Evolutionary conservation across 208 protist species (phyloP).

Genomic region (Leishmania major): DNA sequence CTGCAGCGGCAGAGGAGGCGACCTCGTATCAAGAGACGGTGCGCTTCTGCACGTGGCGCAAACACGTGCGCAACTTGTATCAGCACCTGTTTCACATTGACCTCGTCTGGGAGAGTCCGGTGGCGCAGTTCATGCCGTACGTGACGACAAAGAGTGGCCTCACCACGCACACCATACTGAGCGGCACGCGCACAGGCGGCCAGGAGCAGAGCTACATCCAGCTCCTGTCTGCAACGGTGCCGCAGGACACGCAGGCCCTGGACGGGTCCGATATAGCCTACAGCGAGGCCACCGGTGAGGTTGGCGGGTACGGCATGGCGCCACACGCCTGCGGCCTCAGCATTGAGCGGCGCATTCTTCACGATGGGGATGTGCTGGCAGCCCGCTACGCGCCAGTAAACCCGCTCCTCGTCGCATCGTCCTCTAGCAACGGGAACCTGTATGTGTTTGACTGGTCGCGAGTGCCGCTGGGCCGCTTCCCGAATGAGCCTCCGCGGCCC

Average conservation of each 20-base stretch:
- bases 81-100: conserved; percentile 88
- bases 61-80: conserved; percentile 87
- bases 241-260: conserved; percentile 45
- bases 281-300: conserved; percentile 87
- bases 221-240: conserved; percentile 71
- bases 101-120: conserved; percentile 86
- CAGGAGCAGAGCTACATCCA: conserved; percentile 89
- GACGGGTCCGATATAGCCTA: conserved; percentile 54
- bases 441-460: conserved; percentile 93
- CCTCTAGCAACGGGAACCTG: conserved; percentile 74
- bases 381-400: conserved; percentile 89
- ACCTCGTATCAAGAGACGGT: conserved; percentile 70
- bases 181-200: conserved; percentile 76
- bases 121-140: conserved; percentile 84
- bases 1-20: conserved; percentile 7
- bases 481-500: conserved; percentile 88
- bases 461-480: conserved; percentile 83
- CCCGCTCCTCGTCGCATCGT: conserved; percentile 79
- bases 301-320: conserved; percentile 91
- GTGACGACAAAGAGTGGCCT: conserved; percentile 57
- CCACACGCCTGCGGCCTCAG: conserved; percentile 60
- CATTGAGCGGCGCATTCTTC: conserved; percentile 81
- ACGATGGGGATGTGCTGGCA: conserved; percentile 85
- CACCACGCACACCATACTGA: conserved; percentile 76
- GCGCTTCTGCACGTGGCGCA: conserved; percentile 88